Evolutionary conservation across 345 rosid genomes (phyloP), one percentile per base, ranked within the genome.

Genomic region (Noccaea caerulescens): DNA sequence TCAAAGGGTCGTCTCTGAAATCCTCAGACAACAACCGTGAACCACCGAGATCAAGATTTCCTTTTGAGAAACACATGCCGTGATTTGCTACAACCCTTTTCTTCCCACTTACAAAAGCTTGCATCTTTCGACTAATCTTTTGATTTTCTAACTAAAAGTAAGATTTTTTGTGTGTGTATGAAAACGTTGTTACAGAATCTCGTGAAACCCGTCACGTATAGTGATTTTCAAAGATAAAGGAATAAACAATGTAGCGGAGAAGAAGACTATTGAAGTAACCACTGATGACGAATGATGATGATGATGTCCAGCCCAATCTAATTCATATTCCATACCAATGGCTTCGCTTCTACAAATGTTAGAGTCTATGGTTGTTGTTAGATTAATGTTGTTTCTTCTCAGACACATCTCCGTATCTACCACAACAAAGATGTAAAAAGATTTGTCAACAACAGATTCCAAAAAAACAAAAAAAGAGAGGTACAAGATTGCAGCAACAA

Each of bases 221-320:
- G 90, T 87, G 65, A 94, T 88, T 84, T 86, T 88, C 80, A 84
- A 69, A 75, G 93, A 83, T 84, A 93, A 84, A 73, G 90, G 86
- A 87, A 89, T 87, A 75, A 82, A 86, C 68, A 82, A 82, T 56
- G 85, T 81, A 59, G 96, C 79, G 18, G 91, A 80, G 79, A 86
- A 88, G 77, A 88, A 85, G 69, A 73, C 81, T 68, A 80, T 82
- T 54, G 85, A 71, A 61, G 84, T 77, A 62, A 77, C 79, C 27
- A 74, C 80, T 3, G 86, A 87, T 43, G 95, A 82, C 1, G 23
- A 27, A 63, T 85, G 30, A 59, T 80, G 77, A 73, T 83, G 80
- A 72, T 73, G 71, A 63, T 85, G 83, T 63, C 52, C 76, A 59
- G 71, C 73, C 83, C 86, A 82, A 69, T 83, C 88, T 16, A 88